Evolutionary conservation across 1,139 yeast genomes (phyloP).

Genomic region (Blastobotrys persicus): DNA sequence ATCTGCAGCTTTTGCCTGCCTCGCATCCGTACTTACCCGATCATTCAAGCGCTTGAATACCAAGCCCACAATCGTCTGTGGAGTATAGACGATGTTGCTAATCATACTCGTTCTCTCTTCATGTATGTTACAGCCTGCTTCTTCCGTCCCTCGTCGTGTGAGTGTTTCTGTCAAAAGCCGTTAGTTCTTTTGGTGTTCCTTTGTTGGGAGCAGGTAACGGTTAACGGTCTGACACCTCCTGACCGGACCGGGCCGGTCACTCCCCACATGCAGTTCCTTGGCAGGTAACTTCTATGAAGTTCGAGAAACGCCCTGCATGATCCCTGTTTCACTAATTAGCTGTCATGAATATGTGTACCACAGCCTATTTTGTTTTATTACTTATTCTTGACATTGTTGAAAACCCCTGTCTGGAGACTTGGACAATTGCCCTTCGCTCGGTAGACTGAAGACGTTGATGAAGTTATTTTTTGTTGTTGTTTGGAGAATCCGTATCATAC

Average conservation of each 20-base stretch:
- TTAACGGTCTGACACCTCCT: constrained; percentile 7
- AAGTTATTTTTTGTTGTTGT: too few species aligned
- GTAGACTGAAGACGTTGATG: too few species aligned
- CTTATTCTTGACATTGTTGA: too few species aligned
- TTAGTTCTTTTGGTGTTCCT: constrained; percentile 1
- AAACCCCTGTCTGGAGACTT: too few species aligned
- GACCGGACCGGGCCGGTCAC: constrained; percentile 5
- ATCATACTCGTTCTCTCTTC: constrained; percentile 4
- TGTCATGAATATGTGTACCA: too few species aligned
- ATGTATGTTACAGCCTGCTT: not conserved
- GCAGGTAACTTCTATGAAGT: not conserved
- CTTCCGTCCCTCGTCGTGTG: not conserved
- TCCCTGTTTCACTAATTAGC: too few species aligned
- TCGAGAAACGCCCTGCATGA: not conserved
- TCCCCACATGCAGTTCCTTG: not conserved
- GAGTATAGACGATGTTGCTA: constrained; percentile 13
- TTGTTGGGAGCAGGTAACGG: constrained; percentile 1
- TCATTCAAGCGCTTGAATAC: constrained; percentile 17
- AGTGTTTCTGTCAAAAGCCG: not conserved
- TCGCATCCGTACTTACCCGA: constrained; percentile 16
- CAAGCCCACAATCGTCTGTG: constrained; percentile 18
- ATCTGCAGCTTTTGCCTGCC: not conserved
- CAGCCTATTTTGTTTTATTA: too few species aligned
- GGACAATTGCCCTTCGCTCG: too few species aligned
- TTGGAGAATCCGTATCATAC: too few species aligned